Evolutionary conservation across 2,329 filamentous ascomycete species (phyloP).

Genomic region (Colletotrichum horii): DNA sequence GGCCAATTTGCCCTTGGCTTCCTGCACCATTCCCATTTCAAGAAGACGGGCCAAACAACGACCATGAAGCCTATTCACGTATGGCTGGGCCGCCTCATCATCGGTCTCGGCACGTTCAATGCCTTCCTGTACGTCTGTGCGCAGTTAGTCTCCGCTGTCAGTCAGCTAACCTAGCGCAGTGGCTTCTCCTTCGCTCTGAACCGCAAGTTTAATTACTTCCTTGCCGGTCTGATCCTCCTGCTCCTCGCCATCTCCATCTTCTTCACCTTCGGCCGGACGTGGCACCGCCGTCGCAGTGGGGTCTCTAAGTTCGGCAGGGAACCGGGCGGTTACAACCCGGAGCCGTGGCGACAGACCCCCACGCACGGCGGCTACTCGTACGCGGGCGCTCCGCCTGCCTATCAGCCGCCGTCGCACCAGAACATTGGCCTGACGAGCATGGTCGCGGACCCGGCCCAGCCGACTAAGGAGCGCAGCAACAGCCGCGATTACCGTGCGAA

Average conservation of each 20-base stretch:
- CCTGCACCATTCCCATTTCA: conserved; percentile 60
- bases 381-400: conserved; percentile 1
- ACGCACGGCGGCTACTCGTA: conserved; percentile 11
- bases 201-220: conserved; percentile 48
- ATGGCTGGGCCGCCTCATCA: conserved; percentile 60
- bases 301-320: conserved; percentile 3
- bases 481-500: conserved; percentile 18
- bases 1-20: conserved; percentile 59
- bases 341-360: conserved; percentile 19
- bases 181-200: conserved; percentile 64
- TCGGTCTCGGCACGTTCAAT: conserved; percentile 60
- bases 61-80: conserved; percentile 59
- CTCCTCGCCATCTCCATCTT: conserved; percentile 40
- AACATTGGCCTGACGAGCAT: conserved; percentile 20
- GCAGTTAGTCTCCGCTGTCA: neutral
- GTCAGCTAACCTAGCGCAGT: conserved; percentile 33
- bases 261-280: conserved; percentile 35
- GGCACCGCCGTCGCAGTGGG: conserved; percentile 20
- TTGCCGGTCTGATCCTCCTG: conserved; percentile 51
- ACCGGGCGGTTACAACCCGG: conserved; percentile 17
- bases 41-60: conserved; percentile 52
- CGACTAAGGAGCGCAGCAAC: conserved; percentile 14
- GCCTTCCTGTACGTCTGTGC: conserved; percentile 55
- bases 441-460: conserved; percentile 7
- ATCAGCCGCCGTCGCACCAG: conserved; percentile 14